Conservation (phyloP, 1,139 yeast species). For the Kodamaea plutei region DNA sequence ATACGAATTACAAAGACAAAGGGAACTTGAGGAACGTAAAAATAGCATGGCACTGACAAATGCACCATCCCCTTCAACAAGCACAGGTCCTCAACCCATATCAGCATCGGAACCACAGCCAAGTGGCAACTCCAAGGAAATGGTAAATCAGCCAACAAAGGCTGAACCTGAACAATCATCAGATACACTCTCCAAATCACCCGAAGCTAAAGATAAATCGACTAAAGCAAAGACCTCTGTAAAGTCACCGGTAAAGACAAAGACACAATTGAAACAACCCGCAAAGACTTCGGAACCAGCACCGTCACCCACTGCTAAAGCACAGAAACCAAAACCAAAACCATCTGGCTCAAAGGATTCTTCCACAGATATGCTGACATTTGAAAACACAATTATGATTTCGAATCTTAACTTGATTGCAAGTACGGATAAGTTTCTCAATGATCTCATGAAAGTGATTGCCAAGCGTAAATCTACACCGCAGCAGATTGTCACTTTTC, state of each 20-base stretch:
- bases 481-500: conserved; percentile 70
- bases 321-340: conserved; percentile 3
- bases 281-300: not conserved
- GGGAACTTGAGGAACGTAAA: conserved; percentile 20
- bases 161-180: not conserved
- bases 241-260: conserved; percentile 20
- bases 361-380: conserved; percentile 44
- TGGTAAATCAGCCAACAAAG: not conserved
- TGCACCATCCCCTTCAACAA: not conserved
- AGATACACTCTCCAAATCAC: not conserved
- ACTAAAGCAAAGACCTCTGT: conserved; percentile 24
- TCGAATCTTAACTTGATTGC: conserved; percentile 81
- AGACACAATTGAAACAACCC: conserved; percentile 11
- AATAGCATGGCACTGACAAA: conserved; percentile 10
- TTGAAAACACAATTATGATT: conserved; percentile 75
- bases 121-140: not conserved
- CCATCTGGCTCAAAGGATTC: not conserved
- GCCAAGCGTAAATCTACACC: conserved; percentile 76
- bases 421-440: conserved; percentile 61
- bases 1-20: conserved; percentile 5
- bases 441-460: conserved; percentile 71
- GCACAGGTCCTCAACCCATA: no score
- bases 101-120: not conserved
- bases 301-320: not conserved
- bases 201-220: not conserved